These are phyloP conservation scores for Falciphora oryzae DNA, from an alignment of 2,329 filamentous ascomycete species.

Conservation along the genomic window DNA sequence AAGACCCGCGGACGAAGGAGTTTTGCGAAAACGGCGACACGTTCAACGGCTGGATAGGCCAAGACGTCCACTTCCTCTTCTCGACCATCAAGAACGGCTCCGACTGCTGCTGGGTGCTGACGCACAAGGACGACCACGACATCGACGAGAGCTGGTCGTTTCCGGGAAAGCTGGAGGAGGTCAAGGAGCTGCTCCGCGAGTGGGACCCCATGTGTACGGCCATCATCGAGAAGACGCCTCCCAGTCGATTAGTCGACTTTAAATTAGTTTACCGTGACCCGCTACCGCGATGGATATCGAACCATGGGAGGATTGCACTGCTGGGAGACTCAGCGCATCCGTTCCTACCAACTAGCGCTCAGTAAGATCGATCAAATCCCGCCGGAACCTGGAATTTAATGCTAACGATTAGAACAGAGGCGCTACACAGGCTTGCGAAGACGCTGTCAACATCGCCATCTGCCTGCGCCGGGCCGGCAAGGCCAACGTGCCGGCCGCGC, in stretches of 20 bases:
- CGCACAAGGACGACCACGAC: conserved; percentile 46
- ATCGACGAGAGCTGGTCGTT: conserved; percentile 52
- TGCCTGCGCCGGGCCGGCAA: conserved; percentile 33
- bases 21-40: conserved; percentile 52
- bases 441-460: conserved; percentile 42
- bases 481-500: conserved; percentile 30
- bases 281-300: conserved; percentile 42
- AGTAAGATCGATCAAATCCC: no score
- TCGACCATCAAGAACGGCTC: conserved; percentile 49
- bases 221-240: conserved; percentile 41
- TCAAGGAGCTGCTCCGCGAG: conserved; percentile 42
- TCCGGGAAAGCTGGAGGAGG: conserved; percentile 45
- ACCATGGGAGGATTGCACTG: conserved; percentile 35
- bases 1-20: conserved; percentile 44
- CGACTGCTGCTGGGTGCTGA: conserved; percentile 55
- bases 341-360: conserved; percentile 41
- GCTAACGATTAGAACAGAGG: conserved; percentile 20
- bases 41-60: conserved; percentile 54
- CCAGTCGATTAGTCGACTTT: conserved; percentile 31
- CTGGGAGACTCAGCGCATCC: conserved; percentile 46
- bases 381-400: no score
- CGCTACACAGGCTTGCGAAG: conserved; percentile 45
- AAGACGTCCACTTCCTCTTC: conserved; percentile 51
- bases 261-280: conserved; percentile 45
- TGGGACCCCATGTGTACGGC: conserved; percentile 45